Conservation (phyloP, 202 grass and related monocot species). For the Dendrocalamus latiflorus region DNA sequence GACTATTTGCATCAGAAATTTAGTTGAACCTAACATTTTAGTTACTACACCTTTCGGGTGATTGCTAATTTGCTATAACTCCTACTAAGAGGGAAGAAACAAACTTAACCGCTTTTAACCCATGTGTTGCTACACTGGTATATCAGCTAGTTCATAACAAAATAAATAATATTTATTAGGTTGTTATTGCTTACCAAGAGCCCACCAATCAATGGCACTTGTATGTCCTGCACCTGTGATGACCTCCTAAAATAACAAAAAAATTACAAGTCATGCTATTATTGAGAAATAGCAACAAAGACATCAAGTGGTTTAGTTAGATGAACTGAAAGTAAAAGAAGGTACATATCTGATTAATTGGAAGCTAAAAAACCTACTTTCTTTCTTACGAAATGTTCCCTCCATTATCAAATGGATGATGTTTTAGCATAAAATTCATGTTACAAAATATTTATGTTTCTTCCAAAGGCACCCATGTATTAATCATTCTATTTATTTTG, state of each 20-base stretch:
- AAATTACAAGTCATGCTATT: slow-evolving; percentile 17
- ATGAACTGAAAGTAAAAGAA: background rate
- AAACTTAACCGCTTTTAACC: background rate
- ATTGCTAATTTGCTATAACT: slow-evolving; percentile 3
- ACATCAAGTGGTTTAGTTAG: background rate
- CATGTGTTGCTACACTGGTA: background rate
- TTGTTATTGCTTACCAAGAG: slow-evolving; percentile 65
- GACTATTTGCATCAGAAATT: slow-evolving; percentile 1
- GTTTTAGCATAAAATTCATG: background rate
- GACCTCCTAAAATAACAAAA: slow-evolving; percentile 69
- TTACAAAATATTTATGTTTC: background rate
- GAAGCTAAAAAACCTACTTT: background rate
- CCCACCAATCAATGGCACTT: slow-evolving; percentile 98
- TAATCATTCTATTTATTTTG: background rate
- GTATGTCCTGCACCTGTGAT: slow-evolving; percentile 80
- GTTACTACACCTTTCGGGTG: slow-evolving; percentile 1
- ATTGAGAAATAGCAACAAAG: slow-evolving; percentile 2
- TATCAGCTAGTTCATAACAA: background rate
- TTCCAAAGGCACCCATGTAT: background rate
- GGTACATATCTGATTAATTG: background rate
- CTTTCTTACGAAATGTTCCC: background rate
- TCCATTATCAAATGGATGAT: background rate
- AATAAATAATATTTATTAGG: background rate
- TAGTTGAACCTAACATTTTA: background rate
- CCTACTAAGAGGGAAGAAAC: background rate